Evolutionary conservation across 495 filamentous ascomycete genomes (phyloP), one percentile per base, ranked within the genome.

Genomic region (Extremus antarcticus): DNA sequence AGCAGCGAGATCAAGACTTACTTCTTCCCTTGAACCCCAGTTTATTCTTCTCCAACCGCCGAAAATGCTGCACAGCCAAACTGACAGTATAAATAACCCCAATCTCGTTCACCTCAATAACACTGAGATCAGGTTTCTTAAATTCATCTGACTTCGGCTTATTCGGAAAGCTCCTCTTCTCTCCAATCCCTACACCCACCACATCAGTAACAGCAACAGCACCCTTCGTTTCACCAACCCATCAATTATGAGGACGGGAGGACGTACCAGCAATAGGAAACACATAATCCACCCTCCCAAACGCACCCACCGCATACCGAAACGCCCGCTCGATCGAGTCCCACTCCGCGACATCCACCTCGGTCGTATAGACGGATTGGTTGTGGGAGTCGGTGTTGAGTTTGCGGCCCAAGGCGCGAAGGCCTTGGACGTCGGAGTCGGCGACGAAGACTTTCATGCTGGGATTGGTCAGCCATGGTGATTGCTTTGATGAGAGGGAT

Each of bases 41-140:
- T 15, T 25, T 23, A 8, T 20, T 38, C 50, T 15, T n/a, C 29
- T 29, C 32, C 55, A 56, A 22, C 17, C 55, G 35, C 20, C 55
- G 15, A 25, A 57, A 57, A 11, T 57, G 55, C 50, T 57, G 55
- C 47, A 57, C 25, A 7, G 50, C 55, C 29, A 57, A 25, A 40
- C 22, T 40, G 29, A 47, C 40, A 13, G 55, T 57, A 29, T 54
- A 57, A n/a, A 57, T 20, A 16, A 57, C 50, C 8, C 55, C 55
- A 22, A 21, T 57, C 40, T 40, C 19, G 40, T 57, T 38, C 8
- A 54, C 38, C 17, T 57, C 55, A 24, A 57, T n/a, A 16, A 57
- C 55, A 11, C 17, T 54, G 4, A 57, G 17, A 25, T 57, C 41
- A 22, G 55, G 55, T 32, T 57, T 54, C 3, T 11, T 21, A 16